Conservation (phyloP, 768 basidiomycete genomes). For the Artomyces pyxidatus region DNA sequence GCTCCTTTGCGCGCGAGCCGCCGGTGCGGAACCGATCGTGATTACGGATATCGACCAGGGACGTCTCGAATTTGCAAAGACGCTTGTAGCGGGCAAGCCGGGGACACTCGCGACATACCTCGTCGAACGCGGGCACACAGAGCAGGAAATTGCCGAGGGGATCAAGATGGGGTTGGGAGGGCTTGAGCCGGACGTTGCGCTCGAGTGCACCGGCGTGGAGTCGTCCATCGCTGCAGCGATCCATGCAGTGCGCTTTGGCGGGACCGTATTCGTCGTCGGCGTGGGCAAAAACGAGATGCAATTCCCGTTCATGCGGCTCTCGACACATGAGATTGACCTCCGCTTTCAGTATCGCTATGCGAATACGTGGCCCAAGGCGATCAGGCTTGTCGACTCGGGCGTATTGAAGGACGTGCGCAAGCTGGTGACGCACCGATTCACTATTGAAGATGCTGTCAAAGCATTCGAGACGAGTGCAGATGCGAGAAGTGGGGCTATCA, state of each 20-base stretch:
- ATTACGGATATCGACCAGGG: slow-evolving; percentile 62
- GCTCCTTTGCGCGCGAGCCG: slow-evolving; percentile 55
- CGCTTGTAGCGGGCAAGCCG: slow-evolving; percentile 38
- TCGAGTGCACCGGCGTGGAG: slow-evolving; percentile 62
- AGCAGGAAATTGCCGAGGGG: slow-evolving; percentile 42
- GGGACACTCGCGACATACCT: slow-evolving; percentile 41
- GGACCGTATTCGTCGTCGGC: slow-evolving; percentile 64
- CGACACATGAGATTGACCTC: slow-evolving; percentile 62
- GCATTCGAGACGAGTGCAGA: slow-evolving; percentile 78
- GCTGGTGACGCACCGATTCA: slow-evolving; percentile 71
- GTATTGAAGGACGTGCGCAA: slow-evolving; percentile 66
- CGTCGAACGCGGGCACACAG: slow-evolving; percentile 36
- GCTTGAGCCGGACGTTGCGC: slow-evolving; percentile 36
- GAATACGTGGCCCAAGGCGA: slow-evolving; percentile 77
- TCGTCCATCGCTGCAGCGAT: slow-evolving; percentile 53
- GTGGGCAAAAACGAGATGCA: slow-evolving; percentile 52
- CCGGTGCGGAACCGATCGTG: slow-evolving; percentile 61
- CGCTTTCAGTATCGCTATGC: slow-evolving; percentile 64
- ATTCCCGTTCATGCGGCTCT: slow-evolving; percentile 71
- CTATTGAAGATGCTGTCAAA: slow-evolving; percentile 61
- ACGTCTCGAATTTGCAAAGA: slow-evolving; percentile 59
- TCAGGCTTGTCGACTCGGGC: slow-evolving; percentile 66
- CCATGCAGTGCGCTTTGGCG: slow-evolving; percentile 42
- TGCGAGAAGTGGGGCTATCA: slow-evolving; percentile 58
- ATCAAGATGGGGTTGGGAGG: slow-evolving; percentile 46